Base-by-base conservation (phyloP, 2,329 filamentous ascomycete genomes). In the Talaromyces sp. region DNA sequence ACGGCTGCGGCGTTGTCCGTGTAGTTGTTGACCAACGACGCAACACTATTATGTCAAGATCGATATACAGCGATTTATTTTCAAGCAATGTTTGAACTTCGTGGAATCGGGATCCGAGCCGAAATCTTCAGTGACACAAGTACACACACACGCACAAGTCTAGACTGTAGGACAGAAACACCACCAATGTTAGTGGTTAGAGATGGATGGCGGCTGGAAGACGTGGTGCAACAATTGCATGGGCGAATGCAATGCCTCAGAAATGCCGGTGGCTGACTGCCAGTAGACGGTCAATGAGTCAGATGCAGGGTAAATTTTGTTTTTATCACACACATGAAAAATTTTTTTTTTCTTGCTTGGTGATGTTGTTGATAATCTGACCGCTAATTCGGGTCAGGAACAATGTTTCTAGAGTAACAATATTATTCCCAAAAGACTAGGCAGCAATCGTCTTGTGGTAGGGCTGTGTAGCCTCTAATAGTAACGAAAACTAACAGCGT, bases 351-450 rank as follows among this genome's bases (percentile, higher is more conserved):
- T 22, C 35, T 37, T 47, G 43, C 47, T 56, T 47, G 33, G 54
- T 64, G 62, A 52, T 61, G 58, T 39, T 62, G 64, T 62, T 59
- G 59, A 58, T 47, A 62, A 57, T 19, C 60, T 66, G 64, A 66
- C 64, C 64, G 64, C 64, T 59, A 59, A 66, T 66, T 62, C 64
- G 52, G 64, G 52, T 62, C 64, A 66, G 64, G 59, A 66, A 66
- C 52, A 50, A 52, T 17, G 59, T 65, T 65, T 61, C 58, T 61
- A 33, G 61, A 63, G 50, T 63, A 63, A 63, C 61, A 45, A 43
- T 22, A 43, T 57, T 56, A 19, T 41, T 43, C 5, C 39, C 50
- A 45, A 15, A 52, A 39, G 33, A 49, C 64, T 57, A 62, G 64
- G 64, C 64, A 66, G 59, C 54, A 65, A 65, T 65, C 39, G 59